phyloP scores from a whole-genome alignment of 2,329 filamentous ascomycete genomes.

The Fusarium sp. region DNA sequence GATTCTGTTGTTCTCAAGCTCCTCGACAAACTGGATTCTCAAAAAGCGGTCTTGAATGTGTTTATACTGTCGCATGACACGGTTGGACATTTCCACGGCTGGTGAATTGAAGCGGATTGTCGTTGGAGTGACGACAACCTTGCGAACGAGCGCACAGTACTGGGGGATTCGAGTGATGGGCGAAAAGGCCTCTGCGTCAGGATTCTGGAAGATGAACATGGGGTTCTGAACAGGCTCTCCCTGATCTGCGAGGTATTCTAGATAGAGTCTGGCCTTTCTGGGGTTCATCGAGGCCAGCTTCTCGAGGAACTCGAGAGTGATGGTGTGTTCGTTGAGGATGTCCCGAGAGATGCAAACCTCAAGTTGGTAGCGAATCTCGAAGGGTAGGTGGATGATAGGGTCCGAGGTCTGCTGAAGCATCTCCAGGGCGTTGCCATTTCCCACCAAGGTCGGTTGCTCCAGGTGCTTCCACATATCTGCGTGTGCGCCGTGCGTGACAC shows the following conservation, averaged over 20 bases:
- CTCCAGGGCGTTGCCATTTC: conserved; percentile 42
- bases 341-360: conserved; percentile 92
- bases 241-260: conserved; percentile 79
- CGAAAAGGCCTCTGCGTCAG: conserved; percentile 60
- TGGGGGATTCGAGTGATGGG: conserved; percentile 68
- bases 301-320: conserved; percentile 75
- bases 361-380: conserved; percentile 86
- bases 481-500: conserved; percentile 43
- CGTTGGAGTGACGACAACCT: conserved; percentile 85
- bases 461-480: conserved; percentile 48
- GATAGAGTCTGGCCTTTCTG: conserved; percentile 70
- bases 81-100: conserved; percentile 86
- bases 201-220: conserved; percentile 75
- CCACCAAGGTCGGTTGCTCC: conserved; percentile 37
- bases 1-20: conserved; percentile 73
- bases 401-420: conserved; percentile 39
- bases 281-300: conserved; percentile 62
- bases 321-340: conserved; percentile 79
- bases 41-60: conserved; percentile 82
- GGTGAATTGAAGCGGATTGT: conserved; percentile 84
- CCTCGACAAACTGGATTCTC: conserved; percentile 89
- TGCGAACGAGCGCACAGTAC: conserved; percentile 81
- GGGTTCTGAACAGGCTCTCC: conserved; percentile 74
- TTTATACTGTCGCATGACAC: conserved; percentile 81
- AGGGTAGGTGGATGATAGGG: conserved; percentile 63